Evolutionary conservation across 176 grass and related monocot species (phyloP), one percentile per base, ranked within the genome.

Genomic region (Oryza punctata): DNA sequence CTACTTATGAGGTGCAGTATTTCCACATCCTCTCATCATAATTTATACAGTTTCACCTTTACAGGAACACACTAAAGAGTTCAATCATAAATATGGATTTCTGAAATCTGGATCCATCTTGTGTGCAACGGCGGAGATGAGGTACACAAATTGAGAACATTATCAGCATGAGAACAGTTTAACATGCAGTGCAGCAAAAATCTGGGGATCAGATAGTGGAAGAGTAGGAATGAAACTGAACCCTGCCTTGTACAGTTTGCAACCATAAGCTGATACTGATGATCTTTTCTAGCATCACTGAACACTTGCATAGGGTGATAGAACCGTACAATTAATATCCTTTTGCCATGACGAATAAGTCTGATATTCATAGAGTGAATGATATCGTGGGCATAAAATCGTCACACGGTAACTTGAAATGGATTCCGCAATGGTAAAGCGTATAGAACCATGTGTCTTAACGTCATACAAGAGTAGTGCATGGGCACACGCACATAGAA

Each of bases 11-110:
- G 45, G 27, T 37, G n/a, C 4, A 29, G 27, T 29, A 32, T 32
- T 81, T 43, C 67, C 65, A 19, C 30, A 49, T 71, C 25, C 14
- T 77, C 64, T 44, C 32, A 5, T 40, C 52, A 57, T 14, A 15
- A 81, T 81, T 19, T 37, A 77, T 52, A 81, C 46, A 71, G 61
- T 19, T 72, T 14, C 78, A 57, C 10, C 64, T 84, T 78, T n/a
- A 52, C 35, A 63, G 40, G 67, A 57, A 54, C 63, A 80, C 29
- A 41, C 5, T 49, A 72, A 47, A 74, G 35, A 30, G 23, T 29
- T 50, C 60, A 67, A 70, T 50, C 52, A 32, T 38, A 35, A 67
- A 35, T 12, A 79, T 10, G 45, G 23, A 32, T 54, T 75, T 81
- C 7, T 9, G n/a, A 65, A 65, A 40, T 41, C 57, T 65, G 43